Evolutionary conservation across 257 asterid species (phyloP).

Genomic region (Plantago ovata): DNA sequence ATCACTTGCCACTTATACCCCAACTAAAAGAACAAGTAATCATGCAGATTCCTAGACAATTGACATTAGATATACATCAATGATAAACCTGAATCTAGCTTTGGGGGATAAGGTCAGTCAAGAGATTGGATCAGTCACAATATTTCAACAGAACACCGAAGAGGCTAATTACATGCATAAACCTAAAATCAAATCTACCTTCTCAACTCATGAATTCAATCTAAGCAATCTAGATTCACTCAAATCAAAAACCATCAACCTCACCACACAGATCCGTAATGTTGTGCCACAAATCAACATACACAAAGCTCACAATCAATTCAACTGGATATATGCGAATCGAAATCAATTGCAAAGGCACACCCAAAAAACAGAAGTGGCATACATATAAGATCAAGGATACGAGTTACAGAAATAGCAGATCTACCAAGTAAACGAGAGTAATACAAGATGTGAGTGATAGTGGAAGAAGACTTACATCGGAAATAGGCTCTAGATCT

Average conservation of each 20-base stretch:
- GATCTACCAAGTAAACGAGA: background rate
- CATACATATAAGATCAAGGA: too few species aligned
- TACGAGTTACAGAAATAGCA: slow-evolving; percentile 2
- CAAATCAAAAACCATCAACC: slow-evolving; percentile 8
- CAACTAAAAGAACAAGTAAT: background rate
- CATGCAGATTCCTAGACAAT: background rate
- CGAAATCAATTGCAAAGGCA: too few species aligned
- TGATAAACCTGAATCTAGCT: slow-evolving; percentile 7
- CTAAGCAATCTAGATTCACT: background rate
- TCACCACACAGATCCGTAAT: slow-evolving; percentile 19
- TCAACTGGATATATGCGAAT: background rate
- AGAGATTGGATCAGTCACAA: too few species aligned
- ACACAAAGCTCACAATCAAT: slow-evolving; percentile 22
- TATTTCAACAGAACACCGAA: too few species aligned
- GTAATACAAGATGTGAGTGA: background rate
- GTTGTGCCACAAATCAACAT: slow-evolving; percentile 1
- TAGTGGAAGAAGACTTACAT: slow-evolving; percentile 2
- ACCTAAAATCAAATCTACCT: slow-evolving; percentile 2
- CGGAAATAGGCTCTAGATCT: slow-evolving; percentile 8
- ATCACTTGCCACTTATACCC: slow-evolving; percentile 3
- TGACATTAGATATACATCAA: background rate
- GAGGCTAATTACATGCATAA: background rate
- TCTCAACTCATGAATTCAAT: slow-evolving; percentile 12
- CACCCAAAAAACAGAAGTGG: too few species aligned
- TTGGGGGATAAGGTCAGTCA: background rate